These are phyloP conservation scores for Podaxis rugospora DNA, from an alignment of 768 basidiomycete species.

Conservation along the genomic window DNA sequence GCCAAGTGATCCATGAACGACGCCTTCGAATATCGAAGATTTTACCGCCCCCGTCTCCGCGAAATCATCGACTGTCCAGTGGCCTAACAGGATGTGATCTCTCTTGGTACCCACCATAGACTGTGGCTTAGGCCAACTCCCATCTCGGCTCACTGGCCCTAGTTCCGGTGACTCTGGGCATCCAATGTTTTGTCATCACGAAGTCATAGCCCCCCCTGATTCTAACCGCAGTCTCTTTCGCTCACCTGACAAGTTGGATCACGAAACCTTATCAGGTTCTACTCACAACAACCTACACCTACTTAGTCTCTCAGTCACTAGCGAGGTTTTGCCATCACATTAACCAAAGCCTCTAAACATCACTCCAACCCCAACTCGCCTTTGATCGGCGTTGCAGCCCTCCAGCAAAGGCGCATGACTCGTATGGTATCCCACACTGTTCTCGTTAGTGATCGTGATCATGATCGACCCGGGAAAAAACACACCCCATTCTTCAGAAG, in stretches of 20 bases:
- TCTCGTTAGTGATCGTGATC: neutral
- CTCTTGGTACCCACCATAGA: neutral
- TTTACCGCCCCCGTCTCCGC: no score
- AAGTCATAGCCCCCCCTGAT: neutral
- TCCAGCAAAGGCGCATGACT: neutral
- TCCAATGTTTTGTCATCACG: neutral
- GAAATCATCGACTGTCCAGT: no score
- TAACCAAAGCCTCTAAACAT: neutral
- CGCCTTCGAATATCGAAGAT: no score
- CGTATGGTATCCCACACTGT: neutral
- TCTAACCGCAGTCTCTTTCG: neutral
- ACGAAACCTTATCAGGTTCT: neutral
- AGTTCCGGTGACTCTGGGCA: neutral
- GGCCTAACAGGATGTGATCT: no score
- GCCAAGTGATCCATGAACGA: no score
- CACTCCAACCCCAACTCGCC: neutral
- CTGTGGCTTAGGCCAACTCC: neutral
- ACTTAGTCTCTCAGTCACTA: neutral
- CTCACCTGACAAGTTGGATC: slow-evolving; percentile 2
- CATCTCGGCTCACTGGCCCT: neutral
- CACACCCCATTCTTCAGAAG: neutral
- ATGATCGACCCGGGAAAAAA: slow-evolving; percentile 2
- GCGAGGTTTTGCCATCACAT: neutral
- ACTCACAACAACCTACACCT: neutral
- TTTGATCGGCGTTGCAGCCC: slow-evolving; percentile 8